These are phyloP conservation scores for Craterostigma plantagineum DNA, from an alignment of 257 asterid species.

Conservation along the genomic window DNA sequence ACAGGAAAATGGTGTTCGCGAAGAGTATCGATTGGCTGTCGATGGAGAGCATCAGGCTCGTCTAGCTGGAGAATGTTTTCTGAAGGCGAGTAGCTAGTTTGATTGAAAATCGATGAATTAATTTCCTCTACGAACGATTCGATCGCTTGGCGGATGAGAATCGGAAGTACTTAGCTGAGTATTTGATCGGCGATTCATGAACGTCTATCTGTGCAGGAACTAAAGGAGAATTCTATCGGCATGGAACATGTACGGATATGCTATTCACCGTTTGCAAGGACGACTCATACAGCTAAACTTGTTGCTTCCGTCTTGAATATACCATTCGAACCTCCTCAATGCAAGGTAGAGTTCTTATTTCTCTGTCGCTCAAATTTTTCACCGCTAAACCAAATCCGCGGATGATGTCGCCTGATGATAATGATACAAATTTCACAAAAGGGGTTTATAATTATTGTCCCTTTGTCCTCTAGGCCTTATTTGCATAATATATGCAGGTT, in stretches of 20 bases:
- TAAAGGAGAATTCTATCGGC: constrained; percentile 26
- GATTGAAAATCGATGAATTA: background rate
- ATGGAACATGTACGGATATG: constrained; percentile 64
- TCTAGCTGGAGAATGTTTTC: constrained; percentile 55
- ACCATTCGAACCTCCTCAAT: constrained; percentile 66
- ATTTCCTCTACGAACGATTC: too few relatives aligned
- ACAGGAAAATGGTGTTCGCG: constrained; percentile 77
- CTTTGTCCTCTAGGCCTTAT: background rate
- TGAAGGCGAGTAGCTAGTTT: constrained; percentile 24
- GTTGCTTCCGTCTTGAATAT: constrained; percentile 56
- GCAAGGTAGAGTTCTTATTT: constrained; percentile 30
- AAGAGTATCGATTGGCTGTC: constrained; percentile 55
- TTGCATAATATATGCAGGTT: constrained; percentile 20
- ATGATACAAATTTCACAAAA: background rate
- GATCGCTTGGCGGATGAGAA: too few relatives aligned
- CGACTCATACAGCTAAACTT: constrained; percentile 63
- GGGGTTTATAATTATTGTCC: background rate
- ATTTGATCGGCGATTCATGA: too few relatives aligned
- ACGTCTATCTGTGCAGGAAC: constrained; percentile 21
- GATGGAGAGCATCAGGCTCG: constrained; percentile 82
- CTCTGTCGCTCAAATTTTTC: constrained; percentile 3
- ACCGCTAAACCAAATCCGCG: too few relatives aligned
- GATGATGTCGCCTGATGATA: too few relatives aligned
- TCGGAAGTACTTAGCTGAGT: constrained; percentile 1
- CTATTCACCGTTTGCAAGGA: constrained; percentile 91